Conservation (phyloP, 2,329 filamentous ascomycete species). For the Stachybotrys elegans region DNA sequence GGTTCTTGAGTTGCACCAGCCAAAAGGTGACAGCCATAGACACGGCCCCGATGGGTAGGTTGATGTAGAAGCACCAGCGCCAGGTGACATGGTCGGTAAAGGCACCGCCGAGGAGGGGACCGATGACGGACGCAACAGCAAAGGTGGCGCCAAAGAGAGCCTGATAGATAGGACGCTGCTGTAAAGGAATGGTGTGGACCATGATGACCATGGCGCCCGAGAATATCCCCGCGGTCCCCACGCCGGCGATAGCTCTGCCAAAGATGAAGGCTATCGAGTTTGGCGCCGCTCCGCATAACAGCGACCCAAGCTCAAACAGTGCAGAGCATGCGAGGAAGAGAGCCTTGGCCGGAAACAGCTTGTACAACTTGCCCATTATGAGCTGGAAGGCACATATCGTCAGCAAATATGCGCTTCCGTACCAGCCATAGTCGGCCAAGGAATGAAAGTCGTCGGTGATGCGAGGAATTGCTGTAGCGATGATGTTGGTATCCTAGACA, state of each 20-base stretch:
- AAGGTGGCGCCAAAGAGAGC: conserved; percentile 23
- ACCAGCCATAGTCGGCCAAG: conserved; percentile 33
- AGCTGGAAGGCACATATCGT: conserved; percentile 12
- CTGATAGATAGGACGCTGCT: conserved; percentile 27
- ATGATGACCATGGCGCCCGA: conserved; percentile 29
- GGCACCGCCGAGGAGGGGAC: conserved; percentile 14
- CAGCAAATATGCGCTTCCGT: conserved; percentile 15
- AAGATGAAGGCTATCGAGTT: conserved; percentile 11
- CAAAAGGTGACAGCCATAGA: conserved; percentile 19
- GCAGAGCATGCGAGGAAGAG: conserved; percentile 23
- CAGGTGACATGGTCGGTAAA: conserved; percentile 17
- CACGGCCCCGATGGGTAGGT: conserved; percentile 19
- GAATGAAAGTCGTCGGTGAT: conserved; percentile 28
- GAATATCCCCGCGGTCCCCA: conserved; percentile 31
- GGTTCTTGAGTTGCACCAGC: conserved; percentile 6
- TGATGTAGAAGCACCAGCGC: conserved; percentile 25
- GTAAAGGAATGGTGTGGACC: conserved; percentile 8
- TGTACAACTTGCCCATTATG: not conserved
- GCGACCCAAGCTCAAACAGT: conserved; percentile 32
- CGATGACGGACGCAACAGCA: conserved; percentile 12
- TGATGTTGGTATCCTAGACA: not conserved
- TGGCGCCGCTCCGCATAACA: conserved; percentile 19
- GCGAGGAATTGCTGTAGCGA: conserved; percentile 22
- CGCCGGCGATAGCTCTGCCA: conserved; percentile 11
- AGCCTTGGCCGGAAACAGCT: not conserved